phyloP scores from a whole-genome alignment of 2,329 filamentous ascomycete species.

The Pseudofabraea citricarpa region DNA sequence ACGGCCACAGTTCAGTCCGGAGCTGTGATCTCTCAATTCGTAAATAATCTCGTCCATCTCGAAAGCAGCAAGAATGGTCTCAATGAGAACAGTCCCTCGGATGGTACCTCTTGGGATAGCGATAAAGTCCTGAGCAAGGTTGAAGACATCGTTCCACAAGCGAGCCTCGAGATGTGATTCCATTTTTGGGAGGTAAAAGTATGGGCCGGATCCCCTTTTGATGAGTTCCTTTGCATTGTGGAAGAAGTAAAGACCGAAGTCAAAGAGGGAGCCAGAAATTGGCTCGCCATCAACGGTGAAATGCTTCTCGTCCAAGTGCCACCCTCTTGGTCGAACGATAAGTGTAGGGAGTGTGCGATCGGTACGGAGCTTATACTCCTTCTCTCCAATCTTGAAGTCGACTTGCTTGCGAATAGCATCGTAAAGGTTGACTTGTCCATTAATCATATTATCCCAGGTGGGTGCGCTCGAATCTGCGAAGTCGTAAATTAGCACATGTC shows the following conservation, averaged over 20 bases:
- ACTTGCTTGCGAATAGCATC: constrained; percentile 91
- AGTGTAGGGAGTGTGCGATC: constrained; percentile 84
- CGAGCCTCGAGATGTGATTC: constrained; percentile 95
- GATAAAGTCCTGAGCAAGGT: constrained; percentile 89
- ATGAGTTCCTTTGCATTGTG: constrained; percentile 92
- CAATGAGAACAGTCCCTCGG: constrained; percentile 90
- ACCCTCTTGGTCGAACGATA: constrained; percentile 90
- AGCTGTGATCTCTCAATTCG: constrained; percentile 93
- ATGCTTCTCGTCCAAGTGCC: constrained; percentile 98
- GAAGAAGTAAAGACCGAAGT: constrained; percentile 99
- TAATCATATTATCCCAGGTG: constrained; percentile 99
- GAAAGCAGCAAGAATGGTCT: constrained; percentile 95
- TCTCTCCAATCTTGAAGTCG: constrained; percentile 91
- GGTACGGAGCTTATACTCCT: constrained; percentile 96
- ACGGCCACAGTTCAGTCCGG: constrained; percentile 94
- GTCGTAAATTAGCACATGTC: constrained; percentile 3
- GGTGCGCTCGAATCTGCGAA: constrained; percentile 81
- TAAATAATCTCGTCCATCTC: constrained; percentile 99
- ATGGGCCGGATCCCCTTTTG: constrained; percentile 79
- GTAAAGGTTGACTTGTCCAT: constrained; percentile 95
- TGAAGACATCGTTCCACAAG: constrained; percentile 98
- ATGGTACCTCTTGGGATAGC: constrained; percentile 88
- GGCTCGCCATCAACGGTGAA: constrained; percentile 92
- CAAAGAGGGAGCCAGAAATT: constrained; percentile 87
- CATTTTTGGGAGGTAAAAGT: constrained; percentile 99